A percentile compares a stretch with the other conserved stretches of the same genome.
Evolutionary conservation across 306 rosid genomes (phyloP).

Genomic region (Lablab purpureus): DNA sequence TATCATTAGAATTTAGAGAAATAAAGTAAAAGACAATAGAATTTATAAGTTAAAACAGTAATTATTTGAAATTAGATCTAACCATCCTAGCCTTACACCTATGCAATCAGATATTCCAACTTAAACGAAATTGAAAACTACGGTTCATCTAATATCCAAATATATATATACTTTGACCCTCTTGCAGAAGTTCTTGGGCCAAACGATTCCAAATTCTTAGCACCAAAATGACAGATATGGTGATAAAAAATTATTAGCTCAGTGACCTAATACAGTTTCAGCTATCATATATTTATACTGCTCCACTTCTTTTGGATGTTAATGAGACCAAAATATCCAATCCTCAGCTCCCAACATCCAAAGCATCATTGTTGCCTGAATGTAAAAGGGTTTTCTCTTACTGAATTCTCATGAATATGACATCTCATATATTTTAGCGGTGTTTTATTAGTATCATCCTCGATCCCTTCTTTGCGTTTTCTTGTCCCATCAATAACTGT

Average conservation of each 20-base stretch:
- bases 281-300: conserved; percentile 26
- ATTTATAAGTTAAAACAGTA: no score
- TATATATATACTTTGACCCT: neutral
- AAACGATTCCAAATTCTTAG: conserved; percentile 13
- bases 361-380: conserved; percentile 51
- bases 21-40: no score
- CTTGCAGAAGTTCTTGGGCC: neutral
- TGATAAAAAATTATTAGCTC: conserved; percentile 10
- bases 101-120: no score
- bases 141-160: conserved; percentile 3
- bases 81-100: no score
- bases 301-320: conserved; percentile 35
- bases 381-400: conserved; percentile 47
- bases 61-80: no score
- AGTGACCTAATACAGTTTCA: conserved; percentile 22
- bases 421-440: conserved; percentile 68
- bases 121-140: neutral
- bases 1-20: no score
- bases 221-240: conserved; percentile 5
- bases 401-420: conserved; percentile 57
- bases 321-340: conserved; percentile 40
- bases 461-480: conserved; percentile 73
- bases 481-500: conserved; percentile 51
- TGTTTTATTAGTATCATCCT: conserved; percentile 52
- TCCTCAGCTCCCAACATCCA: conserved; percentile 36